Percentiles rank a stretch among this genome's conserved stretches.
Evolutionary conservation across 192 early-diverging fungal species (phyloP).

Genomic region (Backusella circina): DNA sequence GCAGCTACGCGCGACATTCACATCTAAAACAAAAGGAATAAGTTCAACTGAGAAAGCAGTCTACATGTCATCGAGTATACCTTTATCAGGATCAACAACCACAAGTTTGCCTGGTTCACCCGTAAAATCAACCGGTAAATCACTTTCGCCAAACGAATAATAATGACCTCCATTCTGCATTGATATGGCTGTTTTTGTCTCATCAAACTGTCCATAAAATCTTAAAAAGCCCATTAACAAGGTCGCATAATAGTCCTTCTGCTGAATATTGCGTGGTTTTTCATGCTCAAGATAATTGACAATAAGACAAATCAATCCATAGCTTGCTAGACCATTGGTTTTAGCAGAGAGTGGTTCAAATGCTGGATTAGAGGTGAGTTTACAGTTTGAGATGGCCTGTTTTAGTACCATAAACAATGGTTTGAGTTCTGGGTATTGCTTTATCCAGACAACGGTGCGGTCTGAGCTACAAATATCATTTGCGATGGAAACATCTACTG

Average conservation of each 20-base stretch:
- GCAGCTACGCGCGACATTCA: slow-evolving; percentile 11
- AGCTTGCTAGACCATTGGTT: slow-evolving; percentile 22
- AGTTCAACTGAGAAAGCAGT: neutral
- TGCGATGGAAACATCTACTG: slow-evolving; percentile 18
- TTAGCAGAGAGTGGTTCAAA: slow-evolving; percentile 20
- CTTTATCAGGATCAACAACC: slow-evolving; percentile 9
- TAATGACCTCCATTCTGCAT: neutral
- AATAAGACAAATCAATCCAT: slow-evolving; percentile 24
- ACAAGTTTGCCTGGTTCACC: neutral
- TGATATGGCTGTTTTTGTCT: neutral
- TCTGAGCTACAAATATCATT: slow-evolving; percentile 14
- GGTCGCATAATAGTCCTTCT: neutral
- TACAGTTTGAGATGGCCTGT: slow-evolving; percentile 15
- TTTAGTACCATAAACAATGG: slow-evolving; percentile 25
- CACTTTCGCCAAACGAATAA: neutral
- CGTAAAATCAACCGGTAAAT: neutral
- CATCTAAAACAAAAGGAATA: neutral
- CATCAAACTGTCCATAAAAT: slow-evolving; percentile 7
- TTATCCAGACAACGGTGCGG: slow-evolving; percentile 16
- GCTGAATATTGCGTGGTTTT: neutral
- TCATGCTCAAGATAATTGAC: slow-evolving; percentile 22
- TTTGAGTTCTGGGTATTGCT: slow-evolving; percentile 18
- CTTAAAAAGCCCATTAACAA: slow-evolving; percentile 10
- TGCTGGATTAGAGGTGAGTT: neutral
- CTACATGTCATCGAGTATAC: neutral